Base-by-base conservation (phyloP, 345 rosid species). In the Eucalyptus curtisii region DNA sequence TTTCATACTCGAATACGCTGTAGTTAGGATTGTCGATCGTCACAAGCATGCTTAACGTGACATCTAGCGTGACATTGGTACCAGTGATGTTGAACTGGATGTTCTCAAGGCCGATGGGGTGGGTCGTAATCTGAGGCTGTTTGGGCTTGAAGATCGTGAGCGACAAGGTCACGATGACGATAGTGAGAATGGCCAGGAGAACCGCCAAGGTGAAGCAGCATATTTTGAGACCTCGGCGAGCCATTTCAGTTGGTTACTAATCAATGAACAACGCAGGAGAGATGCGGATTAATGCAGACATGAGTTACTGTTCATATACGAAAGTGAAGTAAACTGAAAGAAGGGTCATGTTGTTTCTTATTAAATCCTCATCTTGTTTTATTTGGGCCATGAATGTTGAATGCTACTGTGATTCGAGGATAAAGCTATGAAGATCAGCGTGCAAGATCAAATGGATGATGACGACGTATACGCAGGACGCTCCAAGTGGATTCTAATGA, bases 81-180 rank as follows among this genome's bases (percentile, higher is more conserved):
- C 19, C 9, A 16, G 44, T 40, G 55, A 82, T 15, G 16, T 44
- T 80, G 42, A 88, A 37, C 31, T 48, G 52, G 42, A 91, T 31
- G 81, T 90, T 66, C 37, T 90, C 89, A 13, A 94, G 91, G 20
- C 91, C 93, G 5, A 82, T 33, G 12, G 91, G 92, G 27, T 88
- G 88, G 81, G 90, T 90, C 0, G 90, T 90, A 87, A 93, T 82
- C 30, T 81, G 42, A 8, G 95, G 94, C 40, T 93, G 80, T 86
- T 92, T 93, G 16, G 93, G 93, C 68, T 94, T 94, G 86, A 94
- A 93, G 89, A 93, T 45, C 4, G 94, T 92, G 40, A 94, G 31
- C 20, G 90, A 90, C 64, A 93, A 88, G 52, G 90, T 87, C 30
- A 87, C 42, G 8, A 88, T 81, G 89, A 91, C 25, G 52, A 91